Conservation (phyloP, 108 stramenopile genomes). For the Skeletonema tropicum region DNA sequence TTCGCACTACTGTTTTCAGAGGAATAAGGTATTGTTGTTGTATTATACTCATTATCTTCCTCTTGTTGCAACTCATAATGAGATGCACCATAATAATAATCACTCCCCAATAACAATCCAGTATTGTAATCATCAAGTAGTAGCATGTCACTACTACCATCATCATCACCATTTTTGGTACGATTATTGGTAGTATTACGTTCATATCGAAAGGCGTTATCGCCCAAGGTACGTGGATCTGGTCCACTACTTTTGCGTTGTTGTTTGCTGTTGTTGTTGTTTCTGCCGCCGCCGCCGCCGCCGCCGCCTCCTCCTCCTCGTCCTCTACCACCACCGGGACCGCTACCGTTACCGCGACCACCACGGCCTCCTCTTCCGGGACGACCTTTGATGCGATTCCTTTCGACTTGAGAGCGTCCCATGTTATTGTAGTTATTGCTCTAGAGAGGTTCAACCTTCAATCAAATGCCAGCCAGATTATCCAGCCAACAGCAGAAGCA, state of each 20-base stretch:
- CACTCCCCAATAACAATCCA: slow-evolving; percentile 5
- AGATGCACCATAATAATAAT: slow-evolving; percentile 11
- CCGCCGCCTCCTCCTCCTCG: no score
- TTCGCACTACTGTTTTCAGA: not conserved
- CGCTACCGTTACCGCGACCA: not conserved
- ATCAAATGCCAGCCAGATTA: no score
- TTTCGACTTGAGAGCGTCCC: slow-evolving; percentile 35
- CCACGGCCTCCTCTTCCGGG: slow-evolving; percentile 15
- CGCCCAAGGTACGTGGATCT: slow-evolving; percentile 11
- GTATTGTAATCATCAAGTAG: slow-evolving; percentile 1
- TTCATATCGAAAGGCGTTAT: slow-evolving; percentile 15
- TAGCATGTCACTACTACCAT: slow-evolving; percentile 6
- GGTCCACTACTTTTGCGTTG: slow-evolving; percentile 1
- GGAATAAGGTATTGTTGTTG: not conserved
- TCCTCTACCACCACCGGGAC: not conserved
- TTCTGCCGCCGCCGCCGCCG: no score
- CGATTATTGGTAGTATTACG: not conserved
- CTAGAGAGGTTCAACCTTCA: no score
- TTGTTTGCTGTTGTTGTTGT: no score
- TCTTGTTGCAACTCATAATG: not conserved
- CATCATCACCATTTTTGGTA: slow-evolving; percentile 4
- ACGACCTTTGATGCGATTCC: slow-evolving; percentile 30
- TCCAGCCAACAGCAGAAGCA: no score
- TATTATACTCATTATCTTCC: not conserved
- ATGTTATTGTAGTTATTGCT: not conserved